Percentiles rank a stretch among this genome's conserved stretches.
phyloP scores from a whole-genome alignment of 306 rosid genomes.

The Dalbergia cultrata region DNA sequence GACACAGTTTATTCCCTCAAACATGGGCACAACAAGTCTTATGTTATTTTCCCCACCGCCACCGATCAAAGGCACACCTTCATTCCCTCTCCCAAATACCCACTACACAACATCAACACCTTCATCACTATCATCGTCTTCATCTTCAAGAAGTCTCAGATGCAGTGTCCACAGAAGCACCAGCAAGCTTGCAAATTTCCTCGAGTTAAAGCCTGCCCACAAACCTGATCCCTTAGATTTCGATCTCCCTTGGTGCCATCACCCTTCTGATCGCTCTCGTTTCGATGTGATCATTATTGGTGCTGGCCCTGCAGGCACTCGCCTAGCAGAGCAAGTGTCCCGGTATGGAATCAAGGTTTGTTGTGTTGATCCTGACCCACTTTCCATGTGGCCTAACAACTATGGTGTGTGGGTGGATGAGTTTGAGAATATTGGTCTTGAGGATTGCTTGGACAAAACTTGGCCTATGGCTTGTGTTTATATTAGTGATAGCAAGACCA shows the following conservation, averaged over 20 bases:
- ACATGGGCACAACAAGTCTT: conserved; percentile 55
- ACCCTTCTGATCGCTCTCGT: conserved; percentile 52
- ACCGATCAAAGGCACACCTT: conserved; percentile 31
- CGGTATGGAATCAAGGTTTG: conserved; percentile 78
- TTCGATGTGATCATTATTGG: conserved; percentile 77
- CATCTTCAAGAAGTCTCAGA: conserved; percentile 43
- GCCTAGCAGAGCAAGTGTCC: conserved; percentile 79
- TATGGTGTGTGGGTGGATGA: conserved; percentile 93
- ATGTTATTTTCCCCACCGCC: conserved; percentile 51
- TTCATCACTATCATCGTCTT: background rate
- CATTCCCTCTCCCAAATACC: conserved; percentile 41
- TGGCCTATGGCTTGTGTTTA: conserved; percentile 77
- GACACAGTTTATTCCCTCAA: background rate
- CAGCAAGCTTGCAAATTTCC: conserved; percentile 67
- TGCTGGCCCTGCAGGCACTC: conserved; percentile 82
- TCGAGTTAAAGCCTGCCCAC: conserved; percentile 64
- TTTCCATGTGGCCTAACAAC: conserved; percentile 86
- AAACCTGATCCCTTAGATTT: conserved; percentile 55
- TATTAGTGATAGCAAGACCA: conserved; percentile 59
- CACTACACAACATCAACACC: conserved; percentile 4
- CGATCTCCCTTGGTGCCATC: conserved; percentile 63
- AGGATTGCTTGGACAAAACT: conserved; percentile 74
- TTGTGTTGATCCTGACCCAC: conserved; percentile 83
- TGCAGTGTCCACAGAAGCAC: conserved; percentile 45
- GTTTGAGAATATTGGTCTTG: conserved; percentile 67